Evolutionary conservation across 2,329 filamentous ascomycete species (phyloP).

Genomic region (Sphaerulina populicola): DNA sequence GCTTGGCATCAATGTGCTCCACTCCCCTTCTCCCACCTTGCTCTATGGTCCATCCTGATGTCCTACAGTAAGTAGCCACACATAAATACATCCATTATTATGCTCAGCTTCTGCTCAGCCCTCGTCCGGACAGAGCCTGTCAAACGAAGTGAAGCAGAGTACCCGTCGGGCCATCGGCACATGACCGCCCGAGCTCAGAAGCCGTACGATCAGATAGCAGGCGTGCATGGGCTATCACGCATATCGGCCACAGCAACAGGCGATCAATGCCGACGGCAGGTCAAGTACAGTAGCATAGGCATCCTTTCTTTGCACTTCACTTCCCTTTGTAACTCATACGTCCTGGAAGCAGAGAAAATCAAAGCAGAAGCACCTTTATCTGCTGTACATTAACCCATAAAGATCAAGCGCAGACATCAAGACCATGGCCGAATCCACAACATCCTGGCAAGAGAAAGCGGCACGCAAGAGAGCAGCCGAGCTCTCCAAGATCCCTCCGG

Average conservation of each 20-base stretch:
- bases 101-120: too few species aligned
- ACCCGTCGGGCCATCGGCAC: not conserved
- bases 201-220: not conserved
- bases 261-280: not conserved
- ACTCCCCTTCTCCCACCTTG: not conserved
- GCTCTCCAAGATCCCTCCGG: conserved; percentile 13
- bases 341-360: not conserved
- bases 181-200: not conserved
- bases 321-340: not conserved
- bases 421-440: not conserved
- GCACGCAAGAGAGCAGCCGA: conserved; percentile 10
- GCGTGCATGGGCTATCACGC: not conserved
- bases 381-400: not conserved
- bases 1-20: not conserved
- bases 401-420: not conserved
- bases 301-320: not conserved
- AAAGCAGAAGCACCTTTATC: not conserved
- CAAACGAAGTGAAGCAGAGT: too few species aligned
- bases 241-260: not conserved
- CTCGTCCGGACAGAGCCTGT: too few species aligned
- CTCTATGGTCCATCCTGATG: too few species aligned
- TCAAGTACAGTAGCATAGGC: not conserved
- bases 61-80: too few species aligned
- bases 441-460: conserved; percentile 9
- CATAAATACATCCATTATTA: too few species aligned